A percentile compares a stretch with the other conserved stretches of the same genome.
phyloP scores from a whole-genome alignment of 2,329 filamentous ascomycete genomes.

The Teratosphaeria pseudoeucalypti region DNA sequence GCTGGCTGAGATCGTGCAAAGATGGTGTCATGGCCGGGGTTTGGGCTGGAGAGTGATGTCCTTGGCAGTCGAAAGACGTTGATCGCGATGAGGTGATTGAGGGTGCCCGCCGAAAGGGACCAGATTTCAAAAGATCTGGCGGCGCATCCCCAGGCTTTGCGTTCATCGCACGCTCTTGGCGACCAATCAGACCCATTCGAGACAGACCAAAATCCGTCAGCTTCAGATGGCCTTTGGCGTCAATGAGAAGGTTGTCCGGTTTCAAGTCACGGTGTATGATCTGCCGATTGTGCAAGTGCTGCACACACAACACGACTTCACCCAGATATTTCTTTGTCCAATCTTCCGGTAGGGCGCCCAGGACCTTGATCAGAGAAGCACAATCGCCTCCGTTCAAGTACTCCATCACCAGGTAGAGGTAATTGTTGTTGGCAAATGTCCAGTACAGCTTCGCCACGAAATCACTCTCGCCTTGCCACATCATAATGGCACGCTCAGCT shows the following conservation, averaged over 20 bases:
- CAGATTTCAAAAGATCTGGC: conserved; percentile 84
- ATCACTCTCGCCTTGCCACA: conserved; percentile 99
- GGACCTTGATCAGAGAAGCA: conserved; percentile 87
- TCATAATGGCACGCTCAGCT: conserved; percentile 97
- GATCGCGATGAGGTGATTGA: conserved; percentile 87
- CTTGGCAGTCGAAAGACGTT: conserved; percentile 82
- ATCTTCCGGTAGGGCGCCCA: conserved; percentile 85
- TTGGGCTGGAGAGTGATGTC: conserved; percentile 65
- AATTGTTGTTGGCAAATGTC: conserved; percentile 99
- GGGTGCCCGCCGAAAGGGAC: conserved; percentile 74
- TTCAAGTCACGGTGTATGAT: conserved; percentile 97
- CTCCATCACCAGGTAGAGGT: conserved; percentile 97
- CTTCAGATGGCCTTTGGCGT: conserved; percentile 92
- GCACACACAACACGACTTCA: conserved; percentile 91
- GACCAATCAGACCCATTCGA: conserved; percentile 90
- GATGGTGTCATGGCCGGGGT: conserved; percentile 84
- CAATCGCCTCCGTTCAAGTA: conserved; percentile 97
- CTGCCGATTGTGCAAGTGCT: conserved; percentile 85
- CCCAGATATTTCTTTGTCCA: conserved; percentile 98
- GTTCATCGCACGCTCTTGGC: conserved; percentile 86
- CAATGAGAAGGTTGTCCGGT: conserved; percentile 92
- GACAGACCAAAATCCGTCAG: conserved; percentile 96
- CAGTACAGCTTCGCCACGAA: conserved; percentile 99
- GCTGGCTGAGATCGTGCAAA: conserved; percentile 59
- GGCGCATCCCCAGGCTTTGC: conserved; percentile 68